Evolutionary conservation across 208 protist genomes (phyloP), one percentile per base, ranked within the genome.

Genomic region (Crithidia mellificae): DNA sequence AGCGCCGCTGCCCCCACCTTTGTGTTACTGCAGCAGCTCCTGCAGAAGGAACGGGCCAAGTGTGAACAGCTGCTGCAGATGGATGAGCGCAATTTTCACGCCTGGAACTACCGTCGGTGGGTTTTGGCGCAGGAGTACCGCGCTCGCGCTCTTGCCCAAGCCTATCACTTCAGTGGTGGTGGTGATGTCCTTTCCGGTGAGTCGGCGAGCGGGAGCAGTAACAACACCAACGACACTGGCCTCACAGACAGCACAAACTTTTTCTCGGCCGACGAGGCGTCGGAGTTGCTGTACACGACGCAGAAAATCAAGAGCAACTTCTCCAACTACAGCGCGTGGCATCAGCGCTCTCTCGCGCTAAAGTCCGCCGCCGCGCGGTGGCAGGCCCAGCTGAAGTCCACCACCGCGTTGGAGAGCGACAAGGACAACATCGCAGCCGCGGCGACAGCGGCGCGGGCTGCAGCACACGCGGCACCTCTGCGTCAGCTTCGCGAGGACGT

Each of bases 281-380:
- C 72, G 2, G 94, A 98, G 64, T 53, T 98, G 34, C 57, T 52
- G 0, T 98, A 94, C 77, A 97, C 95, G 14, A 79, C 66, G 0
- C 52, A 43, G 22, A 94, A 97, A 61, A 96, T 99, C 39, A 74
- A 88, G 24, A 65, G 78, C 24, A 98, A 99, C 79, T 99, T 99
- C 75, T 98, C 93, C 32, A 99, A 99, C 72, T 99, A 99, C 82
- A 98, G 95, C 39, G 96, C 97, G 20, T 99, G 97, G 97, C 97
- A 99, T 84, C 88, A 98, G 63, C 85, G 97, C 17, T 86, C 74
- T 2, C 55, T 92, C 4, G 80, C 84, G 20, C 8, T 95, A 5
- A 71, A 77, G 9, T 47, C 63, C 0, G 84, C 83, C 5, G 69
- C 82, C 22, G 39, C 61, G 3, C 74, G 80, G 9, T 63, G 74